Evolutionary conservation across 371 early-diverging fungal genomes (phyloP), one percentile per base, ranked within the genome.

Genomic region (Batkoa obscura): DNA sequence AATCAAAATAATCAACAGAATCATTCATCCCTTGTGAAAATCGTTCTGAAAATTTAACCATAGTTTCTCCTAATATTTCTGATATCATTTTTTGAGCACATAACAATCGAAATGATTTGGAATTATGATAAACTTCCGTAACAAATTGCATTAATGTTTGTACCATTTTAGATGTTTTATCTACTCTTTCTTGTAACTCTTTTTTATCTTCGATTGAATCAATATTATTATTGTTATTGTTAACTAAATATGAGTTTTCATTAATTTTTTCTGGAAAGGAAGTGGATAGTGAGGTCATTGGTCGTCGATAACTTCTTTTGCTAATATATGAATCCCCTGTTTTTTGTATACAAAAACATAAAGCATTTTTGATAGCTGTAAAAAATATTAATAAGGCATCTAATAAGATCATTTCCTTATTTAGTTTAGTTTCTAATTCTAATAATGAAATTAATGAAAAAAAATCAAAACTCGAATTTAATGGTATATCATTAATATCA

Each of bases 91-190:
- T 70, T 1, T 69, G 68, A 43, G 63, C 64, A 47, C 75, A 75
- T 0, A 68, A 64, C 3, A 79, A 79, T 48, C 68, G 72, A 55
- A 83, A 75, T 9, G 72, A 68, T n/a, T 72, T 69, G 12, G 73
- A 66, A 31, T 57, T 62, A 32, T 64, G 50, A 48, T 80, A 80
- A 63, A 83, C 55, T 3, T 76, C 78, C 1, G 68, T 59, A 31
- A 81, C 64, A 31, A 80, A 69, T 23, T 70, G 70, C 32, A 84
- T 62, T 41, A 75, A 41, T 0, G 71, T 73, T 43, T 73, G 71
- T 17, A 73, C 61, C 2, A 61, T 62, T 15, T 57, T 13, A 8
- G 47, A 47, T 8, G 17, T 47, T 8, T 47, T 13, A 8, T 8
- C 17, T 17, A 30, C 8, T 41, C 47, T 9, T 13, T 9, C 47